These are phyloP conservation scores for Exutisphaerella laricina DNA, from an alignment of 2,329 filamentous ascomycete species.

Conservation along the genomic window DNA sequence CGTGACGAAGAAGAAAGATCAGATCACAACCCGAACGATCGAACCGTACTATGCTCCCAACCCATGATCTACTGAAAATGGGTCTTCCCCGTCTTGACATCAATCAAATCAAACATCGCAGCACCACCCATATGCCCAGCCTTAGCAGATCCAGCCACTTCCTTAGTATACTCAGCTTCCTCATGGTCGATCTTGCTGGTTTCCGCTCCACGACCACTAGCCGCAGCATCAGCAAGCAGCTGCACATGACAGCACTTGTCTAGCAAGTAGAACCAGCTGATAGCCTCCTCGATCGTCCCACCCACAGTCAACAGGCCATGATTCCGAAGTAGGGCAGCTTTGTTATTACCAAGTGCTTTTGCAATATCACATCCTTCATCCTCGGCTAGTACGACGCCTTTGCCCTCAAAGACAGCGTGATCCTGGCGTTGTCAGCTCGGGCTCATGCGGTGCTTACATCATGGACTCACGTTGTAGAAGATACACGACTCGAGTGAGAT, in stretches of 20 bases:
- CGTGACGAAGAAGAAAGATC: too few species aligned
- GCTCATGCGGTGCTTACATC: too few species aligned
- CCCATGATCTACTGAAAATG: slow-evolving; percentile 16
- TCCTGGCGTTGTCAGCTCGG: slow-evolving; percentile 17
- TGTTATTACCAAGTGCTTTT: slow-evolving; percentile 32
- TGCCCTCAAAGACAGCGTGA: slow-evolving; percentile 35
- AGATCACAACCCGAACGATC: too few species aligned
- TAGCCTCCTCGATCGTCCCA: slow-evolving; percentile 36
- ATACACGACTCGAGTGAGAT: slow-evolving; percentile 38
- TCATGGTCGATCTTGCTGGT: slow-evolving; percentile 62
- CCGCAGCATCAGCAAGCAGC: slow-evolving; percentile 51
- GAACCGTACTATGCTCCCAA: too few species aligned
- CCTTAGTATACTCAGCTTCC: slow-evolving; percentile 52
- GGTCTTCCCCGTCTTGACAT: slow-evolving; percentile 18
- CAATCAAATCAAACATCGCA: slow-evolving; percentile 20
- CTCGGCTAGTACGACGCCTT: slow-evolving; percentile 39
- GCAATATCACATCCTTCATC: slow-evolving; percentile 41
- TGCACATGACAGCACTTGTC: slow-evolving; percentile 35
- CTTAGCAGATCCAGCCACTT: slow-evolving; percentile 12
- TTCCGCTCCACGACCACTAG: slow-evolving; percentile 53
- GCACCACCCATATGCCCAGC: slow-evolving; percentile 16
- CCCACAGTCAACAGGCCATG: slow-evolving; percentile 41
- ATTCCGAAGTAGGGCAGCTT: slow-evolving; percentile 35
- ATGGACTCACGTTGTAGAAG: slow-evolving; percentile 28
- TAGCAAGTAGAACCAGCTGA: slow-evolving; percentile 35